Conservation (phyloP, 192 early-diverging fungal genomes). For the Coemansia sp. region DNA sequence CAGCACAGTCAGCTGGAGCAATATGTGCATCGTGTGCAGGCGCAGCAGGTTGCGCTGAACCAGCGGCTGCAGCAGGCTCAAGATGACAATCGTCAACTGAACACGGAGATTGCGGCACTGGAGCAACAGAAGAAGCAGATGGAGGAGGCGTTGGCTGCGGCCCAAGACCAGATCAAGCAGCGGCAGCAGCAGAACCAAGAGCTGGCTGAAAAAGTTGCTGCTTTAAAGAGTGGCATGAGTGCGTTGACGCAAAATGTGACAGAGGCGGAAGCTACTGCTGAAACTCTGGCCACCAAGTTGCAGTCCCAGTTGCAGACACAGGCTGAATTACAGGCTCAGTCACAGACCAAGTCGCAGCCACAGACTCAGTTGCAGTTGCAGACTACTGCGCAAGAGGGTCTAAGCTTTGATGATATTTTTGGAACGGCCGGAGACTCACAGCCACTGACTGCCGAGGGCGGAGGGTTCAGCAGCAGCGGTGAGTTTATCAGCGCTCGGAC, state of each 20-base stretch:
- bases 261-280: background rate
- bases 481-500: slow-evolving; percentile 3
- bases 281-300: background rate
- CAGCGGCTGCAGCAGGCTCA: slow-evolving; percentile 44
- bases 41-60: slow-evolving; percentile 40
- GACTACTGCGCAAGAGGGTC: slow-evolving; percentile 13
- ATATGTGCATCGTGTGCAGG: slow-evolving; percentile 43
- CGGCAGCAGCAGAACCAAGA: slow-evolving; percentile 24
- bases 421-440: slow-evolving; percentile 26
- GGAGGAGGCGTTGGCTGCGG: slow-evolving; percentile 20
- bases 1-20: slow-evolving; percentile 48
- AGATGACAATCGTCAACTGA: slow-evolving; percentile 42
- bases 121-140: slow-evolving; percentile 41
- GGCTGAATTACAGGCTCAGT: background rate
- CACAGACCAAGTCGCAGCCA: background rate
- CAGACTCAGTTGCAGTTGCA: background rate
- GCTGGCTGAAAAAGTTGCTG: slow-evolving; percentile 9
- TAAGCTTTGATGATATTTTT: slow-evolving; percentile 57
- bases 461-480: slow-evolving; percentile 16
- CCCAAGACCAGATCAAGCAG: slow-evolving; percentile 30
- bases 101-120: slow-evolving; percentile 26
- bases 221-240: slow-evolving; percentile 16
- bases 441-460: slow-evolving; percentile 16
- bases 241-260: slow-evolving; percentile 22
- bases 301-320: background rate